phyloP scores from a whole-genome alignment of 495 filamentous ascomycete species.

The Aspergillus conjunctus region DNA sequence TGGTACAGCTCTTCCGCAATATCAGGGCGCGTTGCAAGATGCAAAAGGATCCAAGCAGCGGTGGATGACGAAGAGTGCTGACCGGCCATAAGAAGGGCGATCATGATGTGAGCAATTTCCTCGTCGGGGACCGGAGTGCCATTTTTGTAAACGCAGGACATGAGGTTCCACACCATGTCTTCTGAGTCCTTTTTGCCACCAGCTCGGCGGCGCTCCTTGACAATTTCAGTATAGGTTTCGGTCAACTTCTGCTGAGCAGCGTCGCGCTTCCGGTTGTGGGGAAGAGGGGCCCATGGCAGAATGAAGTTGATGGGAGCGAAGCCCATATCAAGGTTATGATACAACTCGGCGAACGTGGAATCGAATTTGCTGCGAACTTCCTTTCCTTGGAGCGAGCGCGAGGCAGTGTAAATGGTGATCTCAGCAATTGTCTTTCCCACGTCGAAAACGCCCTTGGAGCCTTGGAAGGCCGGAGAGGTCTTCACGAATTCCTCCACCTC shows the following conservation, averaged over 20 bases:
- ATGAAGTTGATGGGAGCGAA: constrained; percentile 69
- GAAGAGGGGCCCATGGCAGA: constrained; percentile 63
- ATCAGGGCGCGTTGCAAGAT: constrained; percentile 56
- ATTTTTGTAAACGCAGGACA: constrained; percentile 64
- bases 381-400: constrained; percentile 64
- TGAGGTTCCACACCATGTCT: constrained; percentile 72
- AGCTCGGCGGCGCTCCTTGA: constrained; percentile 52
- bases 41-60: constrained; percentile 61
- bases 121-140: constrained; percentile 61
- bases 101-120: constrained; percentile 70
- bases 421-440: constrained; percentile 59
- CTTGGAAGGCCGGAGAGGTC: constrained; percentile 47
- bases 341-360: constrained; percentile 62
- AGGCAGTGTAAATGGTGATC: constrained; percentile 68
- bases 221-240: constrained; percentile 61
- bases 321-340: constrained; percentile 67
- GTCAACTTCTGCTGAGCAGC: constrained; percentile 59
- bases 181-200: constrained; percentile 55
- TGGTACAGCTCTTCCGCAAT: constrained; percentile 60
- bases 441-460: constrained; percentile 51
- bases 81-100: constrained; percentile 66
- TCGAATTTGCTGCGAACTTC: constrained; percentile 65
- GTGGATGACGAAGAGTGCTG: constrained; percentile 65
- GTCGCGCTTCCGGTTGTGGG: constrained; percentile 63
- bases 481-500: constrained; percentile 57